Conservation (phyloP, 1,284 basidiomycete genomes). For the Bondarzewia mesenterica region DNA sequence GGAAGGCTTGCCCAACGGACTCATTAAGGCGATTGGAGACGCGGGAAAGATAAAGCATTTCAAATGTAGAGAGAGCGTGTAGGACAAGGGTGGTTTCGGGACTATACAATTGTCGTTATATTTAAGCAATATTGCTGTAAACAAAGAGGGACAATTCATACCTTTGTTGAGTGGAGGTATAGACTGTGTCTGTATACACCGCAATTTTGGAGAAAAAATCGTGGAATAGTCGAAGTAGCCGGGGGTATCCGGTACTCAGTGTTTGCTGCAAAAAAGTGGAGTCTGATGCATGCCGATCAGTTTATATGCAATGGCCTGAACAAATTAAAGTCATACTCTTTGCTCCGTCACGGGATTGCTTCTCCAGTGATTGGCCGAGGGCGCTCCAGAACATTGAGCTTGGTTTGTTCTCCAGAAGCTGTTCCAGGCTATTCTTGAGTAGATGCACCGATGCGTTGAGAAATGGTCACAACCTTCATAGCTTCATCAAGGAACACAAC, state of each 20-base stretch:
- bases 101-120: constrained; percentile 29
- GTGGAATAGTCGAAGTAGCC: constrained; percentile 83
- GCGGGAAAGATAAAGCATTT: constrained; percentile 79
- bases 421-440: neutral
- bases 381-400: constrained; percentile 89
- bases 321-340: constrained; percentile 42
- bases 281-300: constrained; percentile 28
- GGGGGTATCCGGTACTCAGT: constrained; percentile 78
- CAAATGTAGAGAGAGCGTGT: constrained; percentile 75
- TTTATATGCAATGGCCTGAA: neutral
- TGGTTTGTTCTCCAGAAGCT: constrained; percentile 82
- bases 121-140: neutral
- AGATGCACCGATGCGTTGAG: neutral
- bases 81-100: constrained; percentile 87
- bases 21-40: constrained; percentile 79
- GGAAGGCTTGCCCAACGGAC: constrained; percentile 65
- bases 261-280: constrained; percentile 85
- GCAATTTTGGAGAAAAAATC: constrained; percentile 94
- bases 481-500: constrained; percentile 84
- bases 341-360: constrained; percentile 66
- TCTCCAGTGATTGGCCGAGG: constrained; percentile 73
- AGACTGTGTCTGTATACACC: constrained; percentile 89
- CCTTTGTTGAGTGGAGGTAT: constrained; percentile 80
- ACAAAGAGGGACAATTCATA: constrained; percentile 21
- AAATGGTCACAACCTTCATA: constrained; percentile 56